A percentile compares a stretch with the other conserved stretches of the same genome.
phyloP scores from a whole-genome alignment of 768 basidiomycete genomes.

The Mrakia hoshinonis region DNA sequence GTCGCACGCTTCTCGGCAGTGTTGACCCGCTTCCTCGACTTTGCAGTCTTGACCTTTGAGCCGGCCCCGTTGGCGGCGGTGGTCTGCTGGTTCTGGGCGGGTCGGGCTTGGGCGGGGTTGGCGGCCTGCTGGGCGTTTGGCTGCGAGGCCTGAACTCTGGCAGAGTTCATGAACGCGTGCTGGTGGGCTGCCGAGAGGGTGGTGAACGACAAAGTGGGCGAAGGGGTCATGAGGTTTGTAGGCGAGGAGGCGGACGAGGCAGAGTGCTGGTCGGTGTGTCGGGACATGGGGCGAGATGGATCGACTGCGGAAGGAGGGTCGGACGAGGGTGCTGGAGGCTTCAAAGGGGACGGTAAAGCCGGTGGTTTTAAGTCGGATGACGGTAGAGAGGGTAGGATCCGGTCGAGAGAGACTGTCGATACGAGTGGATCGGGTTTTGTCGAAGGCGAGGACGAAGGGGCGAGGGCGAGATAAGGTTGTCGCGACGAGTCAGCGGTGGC shows the following conservation, averaged over 20 bases:
- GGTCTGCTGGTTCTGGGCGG: not conserved
- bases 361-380: too few species aligned
- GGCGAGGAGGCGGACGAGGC: slow-evolving; percentile 8
- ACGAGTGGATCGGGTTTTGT: not conserved
- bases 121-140: not conserved
- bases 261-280: not conserved
- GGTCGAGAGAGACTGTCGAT: too few species aligned
- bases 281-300: slow-evolving; percentile 7
- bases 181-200: not conserved
- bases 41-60: slow-evolving; percentile 39
- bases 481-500: slow-evolving; percentile 14
- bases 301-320: too few species aligned
- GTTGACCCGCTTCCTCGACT: slow-evolving; percentile 80
- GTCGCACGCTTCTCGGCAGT: slow-evolving; percentile 92
- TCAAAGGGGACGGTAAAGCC: too few species aligned
- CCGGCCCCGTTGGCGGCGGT: too few species aligned
- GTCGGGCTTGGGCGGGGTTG: not conserved
- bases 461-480: not conserved
- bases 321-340: too few species aligned
- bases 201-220: not conserved
- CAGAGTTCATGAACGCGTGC: slow-evolving; percentile 4
- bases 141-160: not conserved
- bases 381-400: too few species aligned
- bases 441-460: not conserved
- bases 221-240: not conserved